Percentiles rank a stretch among this genome's conserved stretches.
phyloP scores from a whole-genome alignment of 345 rosid genomes.

The Salix koriyanagi region DNA sequence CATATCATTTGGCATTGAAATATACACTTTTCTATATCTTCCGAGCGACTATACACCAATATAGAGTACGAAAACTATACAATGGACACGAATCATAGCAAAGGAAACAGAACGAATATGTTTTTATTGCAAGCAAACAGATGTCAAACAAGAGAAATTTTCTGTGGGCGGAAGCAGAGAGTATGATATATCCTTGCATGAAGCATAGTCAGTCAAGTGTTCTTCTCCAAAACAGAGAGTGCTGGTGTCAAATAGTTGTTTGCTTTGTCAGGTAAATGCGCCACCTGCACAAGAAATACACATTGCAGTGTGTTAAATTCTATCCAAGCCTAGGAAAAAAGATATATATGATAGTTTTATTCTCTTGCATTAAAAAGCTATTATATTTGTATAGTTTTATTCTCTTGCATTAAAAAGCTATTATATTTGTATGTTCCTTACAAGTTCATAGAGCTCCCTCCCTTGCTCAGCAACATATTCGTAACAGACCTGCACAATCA shows the following conservation, averaged over 20 bases:
- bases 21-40: conserved; percentile 9
- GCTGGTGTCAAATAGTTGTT: conserved; percentile 96
- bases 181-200: no score
- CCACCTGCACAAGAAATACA: conserved; percentile 47
- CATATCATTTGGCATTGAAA: neutral
- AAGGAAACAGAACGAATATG: no score
- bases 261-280: conserved; percentile 96
- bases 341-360: neutral
- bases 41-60: conserved; percentile 8
- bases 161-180: neutral
- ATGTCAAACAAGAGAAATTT: neutral
- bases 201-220: conserved; percentile 43
- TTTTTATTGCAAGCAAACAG: no score
- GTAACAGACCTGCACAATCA: conserved; percentile 65
- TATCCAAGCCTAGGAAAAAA: no score
- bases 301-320: neutral
- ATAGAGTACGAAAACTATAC: neutral
- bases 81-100: no score
- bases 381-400: no score
- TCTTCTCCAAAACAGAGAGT: conserved; percentile 77
- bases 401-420: no score
- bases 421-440: conserved; percentile 23
- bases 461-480: conserved; percentile 91
- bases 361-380: no score
- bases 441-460: conserved; percentile 87